Evolutionary conservation across 139 green algal genomes (phyloP).

Genomic region (Monoraphidium neglectum): DNA sequence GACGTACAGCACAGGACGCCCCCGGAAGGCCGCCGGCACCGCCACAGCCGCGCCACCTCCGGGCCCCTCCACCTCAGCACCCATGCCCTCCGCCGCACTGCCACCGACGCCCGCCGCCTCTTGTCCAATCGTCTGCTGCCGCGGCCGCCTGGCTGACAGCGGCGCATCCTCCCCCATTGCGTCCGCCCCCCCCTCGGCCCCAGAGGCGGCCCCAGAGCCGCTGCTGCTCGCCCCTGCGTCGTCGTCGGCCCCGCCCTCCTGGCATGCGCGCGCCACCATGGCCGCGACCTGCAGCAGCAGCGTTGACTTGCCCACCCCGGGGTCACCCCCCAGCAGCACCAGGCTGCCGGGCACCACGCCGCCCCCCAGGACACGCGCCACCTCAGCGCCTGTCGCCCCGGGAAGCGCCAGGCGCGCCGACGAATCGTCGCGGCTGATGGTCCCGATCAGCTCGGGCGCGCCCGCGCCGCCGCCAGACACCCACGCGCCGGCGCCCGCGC

Average conservation of each 20-base stretch:
- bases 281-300: constrained; percentile 88
- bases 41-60: too few species aligned
- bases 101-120: not conserved
- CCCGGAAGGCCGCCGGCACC: not conserved
- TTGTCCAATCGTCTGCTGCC: not conserved
- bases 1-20: constrained; percentile 77
- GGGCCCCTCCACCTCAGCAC: not conserved
- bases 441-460: constrained; percentile 50
- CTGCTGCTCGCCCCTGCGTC: too few species aligned
- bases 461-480: not conserved
- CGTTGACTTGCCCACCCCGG: constrained; percentile 96
- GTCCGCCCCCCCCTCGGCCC: not conserved
- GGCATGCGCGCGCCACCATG: constrained; percentile 17
- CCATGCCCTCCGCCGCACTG: not conserved
- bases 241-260: not conserved
- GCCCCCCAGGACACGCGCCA: constrained; percentile 87
- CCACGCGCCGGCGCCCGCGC: not conserved
- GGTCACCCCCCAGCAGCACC: constrained; percentile 92
- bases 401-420: constrained; percentile 53
- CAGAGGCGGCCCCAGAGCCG: too few species aligned
- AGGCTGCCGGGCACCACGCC: constrained; percentile 89
- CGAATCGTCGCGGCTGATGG: constrained; percentile 34
- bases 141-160: not conserved
- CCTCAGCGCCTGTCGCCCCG: constrained; percentile 55
- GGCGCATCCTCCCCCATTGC: not conserved